phyloP scores from a whole-genome alignment of 2,329 filamentous ascomycete species.

The Fusarium chlamydosporum region DNA sequence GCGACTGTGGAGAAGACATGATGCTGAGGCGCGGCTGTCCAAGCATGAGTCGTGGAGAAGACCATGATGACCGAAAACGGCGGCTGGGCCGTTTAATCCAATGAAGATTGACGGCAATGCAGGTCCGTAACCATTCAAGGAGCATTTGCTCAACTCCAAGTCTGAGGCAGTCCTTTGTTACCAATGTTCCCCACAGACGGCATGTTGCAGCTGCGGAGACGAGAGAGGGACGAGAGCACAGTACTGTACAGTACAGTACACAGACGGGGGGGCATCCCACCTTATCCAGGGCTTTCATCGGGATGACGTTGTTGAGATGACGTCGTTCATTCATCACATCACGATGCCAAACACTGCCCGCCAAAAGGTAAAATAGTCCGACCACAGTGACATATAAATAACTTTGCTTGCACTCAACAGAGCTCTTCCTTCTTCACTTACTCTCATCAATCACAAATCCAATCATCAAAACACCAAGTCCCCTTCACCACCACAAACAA shows the following conservation, averaged over 20 bases:
- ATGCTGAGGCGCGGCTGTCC: constrained; percentile 23
- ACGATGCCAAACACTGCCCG: constrained; percentile 32
- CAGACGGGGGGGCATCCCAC: not conserved
- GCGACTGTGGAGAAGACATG: constrained; percentile 21
- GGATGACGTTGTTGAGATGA: constrained; percentile 44
- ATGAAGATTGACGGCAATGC: constrained; percentile 21
- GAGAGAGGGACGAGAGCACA: constrained; percentile 1
- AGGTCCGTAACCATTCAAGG: constrained; percentile 36
- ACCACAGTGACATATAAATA: constrained; percentile 35
- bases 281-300: constrained; percentile 18
- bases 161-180: constrained; percentile 3
- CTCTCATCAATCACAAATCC: constrained; percentile 12
- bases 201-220: constrained; percentile 23
- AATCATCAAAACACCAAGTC: constrained; percentile 11
- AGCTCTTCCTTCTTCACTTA: constrained; percentile 6
- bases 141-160: constrained; percentile 29
- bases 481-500: constrained; percentile 9
- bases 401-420: constrained; percentile 1
- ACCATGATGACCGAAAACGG: constrained; percentile 14
- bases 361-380: constrained; percentile 1
- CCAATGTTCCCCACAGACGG: constrained; percentile 29
- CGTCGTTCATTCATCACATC: constrained; percentile 45
- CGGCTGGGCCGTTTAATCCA: not conserved
- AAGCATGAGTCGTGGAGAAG: constrained; percentile 9
- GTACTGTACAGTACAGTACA: not conserved